Conservation (phyloP, 352 stramenopile species). For the Phytophthora cactorum region DNA sequence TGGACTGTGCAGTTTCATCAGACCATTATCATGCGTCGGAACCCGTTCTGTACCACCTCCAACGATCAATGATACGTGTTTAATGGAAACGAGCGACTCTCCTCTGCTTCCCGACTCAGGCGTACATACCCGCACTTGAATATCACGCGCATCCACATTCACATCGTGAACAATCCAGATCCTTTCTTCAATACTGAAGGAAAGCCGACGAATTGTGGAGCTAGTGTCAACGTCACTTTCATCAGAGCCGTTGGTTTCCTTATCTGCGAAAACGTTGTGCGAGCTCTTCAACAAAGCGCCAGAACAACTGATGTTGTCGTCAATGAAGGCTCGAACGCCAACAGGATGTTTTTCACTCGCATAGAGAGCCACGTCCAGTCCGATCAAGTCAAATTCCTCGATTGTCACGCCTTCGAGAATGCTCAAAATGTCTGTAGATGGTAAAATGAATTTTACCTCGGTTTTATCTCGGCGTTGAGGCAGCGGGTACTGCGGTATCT, state of each 20-base stretch:
- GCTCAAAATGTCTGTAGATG: conserved; percentile 16
- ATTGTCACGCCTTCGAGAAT: conserved; percentile 56
- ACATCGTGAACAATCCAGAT: conserved; percentile 57
- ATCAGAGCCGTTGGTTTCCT: not conserved
- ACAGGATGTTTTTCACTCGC: conserved; percentile 70
- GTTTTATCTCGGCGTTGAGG: conserved; percentile 19
- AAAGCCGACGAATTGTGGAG: conserved; percentile 30
- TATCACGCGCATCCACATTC: conserved; percentile 53
- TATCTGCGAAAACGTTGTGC: conserved; percentile 33
- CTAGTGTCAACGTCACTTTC: conserved; percentile 4
- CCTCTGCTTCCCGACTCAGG: conserved; percentile 67
- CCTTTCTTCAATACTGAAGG: conserved; percentile 20
- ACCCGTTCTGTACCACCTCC: conserved; percentile 43
- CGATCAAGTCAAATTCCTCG: conserved; percentile 65
- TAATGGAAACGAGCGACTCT: conserved; percentile 66
- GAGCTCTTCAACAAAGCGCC: conserved; percentile 44
- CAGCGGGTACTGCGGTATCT: conserved; percentile 36
- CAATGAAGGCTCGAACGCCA: conserved; percentile 72
- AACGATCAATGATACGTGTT: conserved; percentile 56
- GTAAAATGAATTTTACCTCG: not conserved
- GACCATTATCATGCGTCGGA: conserved; percentile 35
- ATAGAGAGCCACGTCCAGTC: conserved; percentile 75
- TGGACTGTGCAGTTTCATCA: conserved; percentile 30
- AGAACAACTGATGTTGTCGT: conserved; percentile 58
- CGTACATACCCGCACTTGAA: conserved; percentile 74